These are phyloP conservation scores for Phaeotremella skinneri DNA, from an alignment of 768 basidiomycete species.

Conservation along the genomic window DNA sequence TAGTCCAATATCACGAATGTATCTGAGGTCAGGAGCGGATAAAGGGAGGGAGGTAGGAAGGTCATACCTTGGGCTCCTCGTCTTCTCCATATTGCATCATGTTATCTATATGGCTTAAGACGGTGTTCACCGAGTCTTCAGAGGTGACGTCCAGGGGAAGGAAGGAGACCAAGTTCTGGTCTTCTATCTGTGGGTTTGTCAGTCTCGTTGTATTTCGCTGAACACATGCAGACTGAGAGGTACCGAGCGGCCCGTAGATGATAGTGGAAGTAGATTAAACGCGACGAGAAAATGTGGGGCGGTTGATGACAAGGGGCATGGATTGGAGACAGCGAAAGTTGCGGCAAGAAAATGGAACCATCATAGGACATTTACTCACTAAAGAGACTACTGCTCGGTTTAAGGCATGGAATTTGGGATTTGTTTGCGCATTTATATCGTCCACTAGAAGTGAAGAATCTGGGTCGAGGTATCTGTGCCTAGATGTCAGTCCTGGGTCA, in stretches of 20 bases:
- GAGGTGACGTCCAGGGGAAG: slow-evolving; percentile 87
- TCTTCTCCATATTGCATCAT: slow-evolving; percentile 99
- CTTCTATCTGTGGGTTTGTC: slow-evolving; percentile 71
- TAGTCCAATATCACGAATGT: slow-evolving; percentile 8
- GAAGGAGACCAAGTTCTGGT: slow-evolving; percentile 96
- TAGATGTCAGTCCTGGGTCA: background rate
- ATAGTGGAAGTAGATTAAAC: too few relatives aligned
- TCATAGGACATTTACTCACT: slow-evolving; percentile 63
- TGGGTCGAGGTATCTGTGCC: slow-evolving; percentile 87
- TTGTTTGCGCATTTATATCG: slow-evolving; percentile 57
- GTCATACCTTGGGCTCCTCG: slow-evolving; percentile 79
- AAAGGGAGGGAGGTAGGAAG: slow-evolving; percentile 57
- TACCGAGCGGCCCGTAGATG: too few relatives aligned
- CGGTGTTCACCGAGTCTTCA: slow-evolving; percentile 81
- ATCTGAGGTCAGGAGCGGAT: slow-evolving; percentile 8
- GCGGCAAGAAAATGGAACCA: too few relatives aligned
- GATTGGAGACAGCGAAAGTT: too few relatives aligned
- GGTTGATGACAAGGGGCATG: too few relatives aligned
- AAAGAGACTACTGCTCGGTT: slow-evolving; percentile 94
- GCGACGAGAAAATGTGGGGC: background rate
- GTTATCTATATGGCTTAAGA: slow-evolving; percentile 94
- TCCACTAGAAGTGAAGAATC: slow-evolving; percentile 78
- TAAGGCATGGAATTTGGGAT: slow-evolving; percentile 82
- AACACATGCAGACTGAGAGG: too few relatives aligned
- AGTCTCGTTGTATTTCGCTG: slow-evolving; percentile 3